Percentiles rank a stretch among this genome's conserved stretches.
These are phyloP conservation scores for Volvox carteri DNA, from an alignment of 163 green algal genomes.

Conservation along the genomic window DNA sequence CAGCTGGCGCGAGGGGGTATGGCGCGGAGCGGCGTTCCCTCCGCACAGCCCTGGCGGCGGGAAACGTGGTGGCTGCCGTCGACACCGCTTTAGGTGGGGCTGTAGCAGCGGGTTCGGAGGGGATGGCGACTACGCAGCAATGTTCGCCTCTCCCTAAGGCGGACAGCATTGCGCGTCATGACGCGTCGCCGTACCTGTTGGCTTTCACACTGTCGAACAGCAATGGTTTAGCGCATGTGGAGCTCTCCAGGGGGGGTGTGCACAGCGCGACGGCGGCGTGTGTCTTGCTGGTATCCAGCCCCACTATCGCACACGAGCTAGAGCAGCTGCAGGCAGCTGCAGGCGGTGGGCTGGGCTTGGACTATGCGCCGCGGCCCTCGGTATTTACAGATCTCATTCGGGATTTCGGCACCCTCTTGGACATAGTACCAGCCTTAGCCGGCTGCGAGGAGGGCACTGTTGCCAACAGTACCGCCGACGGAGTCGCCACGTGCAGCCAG, in stretches of 20 bases:
- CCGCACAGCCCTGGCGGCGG: not conserved
- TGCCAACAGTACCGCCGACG: not conserved
- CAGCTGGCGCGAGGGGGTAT: not conserved
- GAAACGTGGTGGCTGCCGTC: not conserved
- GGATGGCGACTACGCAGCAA: not conserved
- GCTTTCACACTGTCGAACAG: not conserved
- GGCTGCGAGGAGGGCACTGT: not conserved
- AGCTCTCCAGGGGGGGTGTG: slow-evolving; percentile 5
- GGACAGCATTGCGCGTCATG: not conserved
- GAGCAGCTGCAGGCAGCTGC: not conserved
- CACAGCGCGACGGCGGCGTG: slow-evolving; percentile 11
- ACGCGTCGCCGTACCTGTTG: not conserved
- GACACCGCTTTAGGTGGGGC: too few relatives aligned
- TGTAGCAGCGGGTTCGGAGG: not conserved
- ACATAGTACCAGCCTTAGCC: slow-evolving; percentile 4
- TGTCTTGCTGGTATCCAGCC: slow-evolving; percentile 1
- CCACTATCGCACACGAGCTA: slow-evolving; percentile 3
- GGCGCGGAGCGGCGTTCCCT: not conserved
- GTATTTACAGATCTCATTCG: not conserved
- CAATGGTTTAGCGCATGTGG: slow-evolving; percentile 28
- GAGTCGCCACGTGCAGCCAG: not conserved
- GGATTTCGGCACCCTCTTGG: slow-evolving; percentile 40
- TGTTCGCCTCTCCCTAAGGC: not conserved
- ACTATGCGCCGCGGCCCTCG: not conserved
- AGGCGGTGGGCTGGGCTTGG: not conserved